Conservation (phyloP, 1,139 yeast species). For the Saccharomyces hybrid region DNA sequence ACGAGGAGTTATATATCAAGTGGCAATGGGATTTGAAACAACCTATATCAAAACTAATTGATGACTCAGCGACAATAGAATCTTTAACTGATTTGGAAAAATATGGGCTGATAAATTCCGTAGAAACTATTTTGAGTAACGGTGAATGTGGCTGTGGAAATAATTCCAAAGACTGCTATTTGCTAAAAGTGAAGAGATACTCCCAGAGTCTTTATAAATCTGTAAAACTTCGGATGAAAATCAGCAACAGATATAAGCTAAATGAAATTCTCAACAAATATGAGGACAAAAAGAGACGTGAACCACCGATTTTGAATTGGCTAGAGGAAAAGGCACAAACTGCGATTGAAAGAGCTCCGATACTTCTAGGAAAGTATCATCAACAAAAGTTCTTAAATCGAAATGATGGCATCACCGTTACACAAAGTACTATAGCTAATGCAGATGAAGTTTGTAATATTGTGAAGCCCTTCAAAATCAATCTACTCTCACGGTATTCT, state of each 20-base stretch:
- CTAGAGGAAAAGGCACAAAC: slow-evolving; percentile 18
- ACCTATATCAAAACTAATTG: slow-evolving; percentile 54
- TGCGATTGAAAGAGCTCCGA: slow-evolving; percentile 15
- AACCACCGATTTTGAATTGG: slow-evolving; percentile 31
- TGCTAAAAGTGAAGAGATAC: slow-evolving; percentile 51
- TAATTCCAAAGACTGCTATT: slow-evolving; percentile 43
- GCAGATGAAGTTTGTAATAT: not conserved
- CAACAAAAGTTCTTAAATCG: slow-evolving; percentile 7
- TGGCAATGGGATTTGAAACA: slow-evolving; percentile 91
- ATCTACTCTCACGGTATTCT: slow-evolving; percentile 8
- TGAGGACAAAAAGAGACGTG: slow-evolving; percentile 28
- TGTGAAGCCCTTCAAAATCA: slow-evolving; percentile 12
- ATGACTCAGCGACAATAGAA: slow-evolving; percentile 31
- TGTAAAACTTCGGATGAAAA: slow-evolving; percentile 28
- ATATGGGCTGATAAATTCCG: slow-evolving; percentile 49
- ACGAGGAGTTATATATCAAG: slow-evolving; percentile 62
- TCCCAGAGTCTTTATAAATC: slow-evolving; percentile 24
- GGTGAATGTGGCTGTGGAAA: slow-evolving; percentile 67
- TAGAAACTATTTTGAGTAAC: slow-evolving; percentile 55
- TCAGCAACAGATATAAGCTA: slow-evolving; percentile 29
- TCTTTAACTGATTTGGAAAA: slow-evolving; percentile 44
- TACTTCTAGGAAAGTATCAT: slow-evolving; percentile 6
- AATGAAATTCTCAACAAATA: slow-evolving; percentile 26
- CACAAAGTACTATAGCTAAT: slow-evolving; percentile 2
- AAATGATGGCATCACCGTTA: slow-evolving; percentile 3